These are phyloP conservation scores for Alternaria triticina DNA, from an alignment of 2,329 filamentous ascomycete species.

Conservation along the genomic window DNA sequence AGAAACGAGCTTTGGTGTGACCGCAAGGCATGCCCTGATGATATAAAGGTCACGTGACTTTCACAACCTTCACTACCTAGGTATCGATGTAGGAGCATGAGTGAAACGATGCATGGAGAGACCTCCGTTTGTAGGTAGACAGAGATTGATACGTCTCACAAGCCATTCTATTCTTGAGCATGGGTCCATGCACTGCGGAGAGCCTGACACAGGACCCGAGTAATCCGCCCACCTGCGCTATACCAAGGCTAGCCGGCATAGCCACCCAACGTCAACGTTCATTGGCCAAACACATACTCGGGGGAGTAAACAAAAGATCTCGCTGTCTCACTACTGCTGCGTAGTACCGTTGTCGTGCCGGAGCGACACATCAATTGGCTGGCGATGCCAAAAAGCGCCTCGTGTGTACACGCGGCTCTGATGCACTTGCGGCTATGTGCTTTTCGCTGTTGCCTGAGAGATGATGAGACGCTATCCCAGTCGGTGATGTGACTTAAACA, in stretches of 20 bases:
- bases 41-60: not conserved
- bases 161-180: not conserved
- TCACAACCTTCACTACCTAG: not conserved
- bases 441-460: constrained; percentile 21
- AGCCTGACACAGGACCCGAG: not conserved
- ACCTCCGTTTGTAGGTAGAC: not conserved
- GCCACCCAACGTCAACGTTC: not conserved
- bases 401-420: constrained; percentile 12
- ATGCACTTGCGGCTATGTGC: not conserved
- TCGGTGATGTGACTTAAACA: not conserved
- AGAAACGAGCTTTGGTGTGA: not conserved
- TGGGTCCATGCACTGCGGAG: not conserved
- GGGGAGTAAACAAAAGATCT: not conserved
- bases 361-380: not conserved
- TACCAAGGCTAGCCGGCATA: not conserved
- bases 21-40: not conserved
- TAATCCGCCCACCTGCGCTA: not conserved
- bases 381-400: not conserved
- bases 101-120: not conserved
- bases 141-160: not conserved
- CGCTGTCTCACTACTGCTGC: not conserved
- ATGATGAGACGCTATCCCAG: not conserved
- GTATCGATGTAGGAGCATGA: not conserved
- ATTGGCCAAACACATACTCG: not conserved
- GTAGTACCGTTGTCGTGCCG: not conserved